phyloP scores from a whole-genome alignment of 2,329 filamentous ascomycete genomes.

The Epichloe gansuensis region DNA sequence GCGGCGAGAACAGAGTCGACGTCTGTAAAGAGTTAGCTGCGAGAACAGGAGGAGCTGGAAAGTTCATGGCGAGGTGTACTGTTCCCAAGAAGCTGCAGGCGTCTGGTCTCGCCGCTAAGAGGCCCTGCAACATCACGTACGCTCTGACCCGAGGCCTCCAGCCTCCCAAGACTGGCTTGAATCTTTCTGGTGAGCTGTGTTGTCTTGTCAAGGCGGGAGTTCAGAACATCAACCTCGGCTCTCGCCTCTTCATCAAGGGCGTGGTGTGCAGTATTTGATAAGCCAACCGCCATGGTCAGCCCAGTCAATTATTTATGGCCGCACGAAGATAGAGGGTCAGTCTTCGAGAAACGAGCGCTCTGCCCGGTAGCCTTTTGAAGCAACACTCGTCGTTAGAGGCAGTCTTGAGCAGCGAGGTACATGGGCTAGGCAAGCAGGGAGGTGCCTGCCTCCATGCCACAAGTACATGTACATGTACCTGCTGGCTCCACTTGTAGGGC shows the following conservation, averaged over 20 bases:
- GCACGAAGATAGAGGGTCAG: background rate
- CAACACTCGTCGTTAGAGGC: too few relatives aligned
- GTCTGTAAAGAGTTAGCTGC: constrained; percentile 37
- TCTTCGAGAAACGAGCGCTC: too few relatives aligned
- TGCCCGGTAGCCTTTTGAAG: too few relatives aligned
- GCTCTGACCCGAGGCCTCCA: constrained; percentile 81
- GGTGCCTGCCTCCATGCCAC: background rate
- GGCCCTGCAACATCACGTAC: constrained; percentile 88
- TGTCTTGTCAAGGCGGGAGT: constrained; percentile 76
- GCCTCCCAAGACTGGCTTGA: constrained; percentile 67
- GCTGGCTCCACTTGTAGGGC: too few relatives aligned
- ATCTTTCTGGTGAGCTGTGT: constrained; percentile 92
- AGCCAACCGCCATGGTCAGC: constrained; percentile 37
- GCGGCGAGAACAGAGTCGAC: constrained; percentile 76
- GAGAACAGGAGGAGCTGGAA: background rate
- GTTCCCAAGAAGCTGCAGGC: constrained; percentile 71
- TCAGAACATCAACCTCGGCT: constrained; percentile 58
- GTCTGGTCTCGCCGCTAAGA: constrained; percentile 83
- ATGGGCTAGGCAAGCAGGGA: background rate
- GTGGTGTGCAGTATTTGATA: constrained; percentile 31
- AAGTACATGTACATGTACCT: background rate
- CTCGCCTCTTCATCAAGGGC: constrained; percentile 54
- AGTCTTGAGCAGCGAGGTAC: too few relatives aligned
- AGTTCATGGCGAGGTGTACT: constrained; percentile 38
- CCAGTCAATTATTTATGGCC: too few relatives aligned